Conservation (phyloP, 1,139 yeast species). For the Suhomyces anneliseae region DNA sequence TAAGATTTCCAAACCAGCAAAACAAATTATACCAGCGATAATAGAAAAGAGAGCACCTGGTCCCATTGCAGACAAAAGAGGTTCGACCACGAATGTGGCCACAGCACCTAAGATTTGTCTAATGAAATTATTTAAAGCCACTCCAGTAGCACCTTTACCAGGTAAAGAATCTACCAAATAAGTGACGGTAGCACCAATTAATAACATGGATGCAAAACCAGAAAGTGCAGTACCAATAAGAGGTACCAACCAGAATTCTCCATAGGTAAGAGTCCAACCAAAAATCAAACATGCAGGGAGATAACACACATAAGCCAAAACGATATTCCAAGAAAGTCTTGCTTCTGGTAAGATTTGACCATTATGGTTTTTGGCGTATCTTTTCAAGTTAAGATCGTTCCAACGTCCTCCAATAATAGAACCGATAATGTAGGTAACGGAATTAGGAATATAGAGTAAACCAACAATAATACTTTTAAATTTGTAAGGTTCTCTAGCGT, state of each 20-base stretch:
- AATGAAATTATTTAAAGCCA: constrained; percentile 75
- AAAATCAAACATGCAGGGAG: constrained; percentile 70
- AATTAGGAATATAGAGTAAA: constrained; percentile 77
- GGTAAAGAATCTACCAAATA: constrained; percentile 84
- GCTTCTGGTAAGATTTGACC: constrained; percentile 76
- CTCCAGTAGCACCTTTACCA: constrained; percentile 87
- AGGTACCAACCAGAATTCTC: constrained; percentile 73
- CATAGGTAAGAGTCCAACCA: constrained; percentile 77
- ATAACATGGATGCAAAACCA: constrained; percentile 83
- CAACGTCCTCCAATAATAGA: constrained; percentile 77
- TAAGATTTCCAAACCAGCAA: constrained; percentile 44
- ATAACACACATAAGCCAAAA: constrained; percentile 58
- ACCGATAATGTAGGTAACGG: constrained; percentile 72
- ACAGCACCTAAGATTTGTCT: constrained; percentile 74
- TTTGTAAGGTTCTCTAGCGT: constrained; percentile 65
- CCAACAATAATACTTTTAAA: constrained; percentile 70
- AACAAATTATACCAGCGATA: constrained; percentile 55
- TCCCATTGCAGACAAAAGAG: constrained; percentile 61
- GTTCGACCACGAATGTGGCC: constrained; percentile 75
- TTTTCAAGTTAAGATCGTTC: constrained; percentile 62
- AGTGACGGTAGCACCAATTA: constrained; percentile 78
- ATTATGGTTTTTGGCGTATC: constrained; percentile 55
- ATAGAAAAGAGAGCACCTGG: constrained; percentile 71
- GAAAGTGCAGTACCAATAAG: constrained; percentile 76
- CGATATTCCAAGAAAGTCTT: constrained; percentile 73